Conservation (phyloP, 2,329 filamentous ascomycete genomes). For the Fusarium sp. region DNA sequence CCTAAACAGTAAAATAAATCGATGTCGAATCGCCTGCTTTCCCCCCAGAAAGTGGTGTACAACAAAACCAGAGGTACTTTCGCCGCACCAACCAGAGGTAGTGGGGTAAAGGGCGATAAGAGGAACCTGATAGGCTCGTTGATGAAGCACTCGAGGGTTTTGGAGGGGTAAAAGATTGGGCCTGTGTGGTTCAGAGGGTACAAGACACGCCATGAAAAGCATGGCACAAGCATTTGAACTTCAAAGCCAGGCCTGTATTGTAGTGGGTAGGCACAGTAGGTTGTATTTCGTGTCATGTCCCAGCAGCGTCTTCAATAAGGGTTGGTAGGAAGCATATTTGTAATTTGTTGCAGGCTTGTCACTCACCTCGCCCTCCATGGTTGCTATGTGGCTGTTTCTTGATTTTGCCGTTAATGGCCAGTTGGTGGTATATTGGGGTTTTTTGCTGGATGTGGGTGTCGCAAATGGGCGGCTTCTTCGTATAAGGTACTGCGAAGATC, state of each 20-base stretch:
- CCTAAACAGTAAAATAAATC: conserved; percentile 29
- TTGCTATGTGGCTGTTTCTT: conserved; percentile 25
- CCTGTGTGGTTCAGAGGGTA: conserved; percentile 22
- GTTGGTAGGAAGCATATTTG: background rate
- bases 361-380: conserved; percentile 45
- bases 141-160: conserved; percentile 35
- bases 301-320: background rate
- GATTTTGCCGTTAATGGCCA: conserved; percentile 14
- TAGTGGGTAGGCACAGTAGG: background rate
- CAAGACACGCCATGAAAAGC: conserved; percentile 17
- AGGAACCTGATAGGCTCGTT: conserved; percentile 25
- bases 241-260: conserved; percentile 14
- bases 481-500: conserved; percentile 5
- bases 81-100: conserved; percentile 23
- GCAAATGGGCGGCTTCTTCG: conserved; percentile 16
- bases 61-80: conserved; percentile 38
- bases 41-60: conserved; percentile 34
- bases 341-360: background rate
- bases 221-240: conserved; percentile 17
- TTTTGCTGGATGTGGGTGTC: conserved; percentile 29
- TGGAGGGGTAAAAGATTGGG: conserved; percentile 40
- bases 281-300: background rate
- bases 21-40: conserved; percentile 33
- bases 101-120: conserved; percentile 23
- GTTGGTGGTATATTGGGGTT: conserved; percentile 13